Evolutionary conservation across 139 green algal species (phyloP), one percentile per base, ranked within the genome.

Genomic region (Tetratostichococcus sp.): DNA sequence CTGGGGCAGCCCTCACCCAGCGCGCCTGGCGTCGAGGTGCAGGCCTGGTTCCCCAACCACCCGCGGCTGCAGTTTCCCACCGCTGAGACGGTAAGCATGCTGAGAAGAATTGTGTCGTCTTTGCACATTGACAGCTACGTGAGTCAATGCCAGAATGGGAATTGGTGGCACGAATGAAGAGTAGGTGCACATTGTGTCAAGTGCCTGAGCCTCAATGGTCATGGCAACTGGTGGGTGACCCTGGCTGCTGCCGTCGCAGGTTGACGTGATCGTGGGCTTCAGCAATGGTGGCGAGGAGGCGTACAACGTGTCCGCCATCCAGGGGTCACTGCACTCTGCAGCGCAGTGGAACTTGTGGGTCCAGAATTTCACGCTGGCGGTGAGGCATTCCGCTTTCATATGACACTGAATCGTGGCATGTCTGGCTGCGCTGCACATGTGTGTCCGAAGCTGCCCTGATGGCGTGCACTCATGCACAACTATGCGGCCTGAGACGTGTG

Each of bases 351-450:
- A 39, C 42, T 42, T 87, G 6, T 87, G 88, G 71, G 80, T 91
- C 57, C 86, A 92, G 79, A 93, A 94, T 72, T 93, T 94, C 81
- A 89, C 85, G 0, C 39, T 83, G 22, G 69, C 83, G 83, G 86
- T 93, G 35, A 17, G 76, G n/a, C 43, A 21, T 34, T 30, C 11
- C 50, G 2, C 19, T 26, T 4, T 8, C 39, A 8, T 8, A 8
- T 14, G 39, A 50, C 39, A 14, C 14, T 8, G 39, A 14, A 8
- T 50, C 39, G 39, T 50, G 8, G 8, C 39, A 50, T 14, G 14
- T 14, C n/a, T n/a, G n/a, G n/a, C n/a, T n/a, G n/a, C n/a, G n/a
- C n/a, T n/a, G n/a, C n/a, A n/a, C n/a, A n/a, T n/a, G n/a, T n/a
- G n/a, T n/a, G n/a, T n/a, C n/a, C n/a, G n/a, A n/a, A n/a, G n/a